Conservation (phyloP, 1,284 basidiomycete species). For the Mycosarcoma maydis region DNA sequence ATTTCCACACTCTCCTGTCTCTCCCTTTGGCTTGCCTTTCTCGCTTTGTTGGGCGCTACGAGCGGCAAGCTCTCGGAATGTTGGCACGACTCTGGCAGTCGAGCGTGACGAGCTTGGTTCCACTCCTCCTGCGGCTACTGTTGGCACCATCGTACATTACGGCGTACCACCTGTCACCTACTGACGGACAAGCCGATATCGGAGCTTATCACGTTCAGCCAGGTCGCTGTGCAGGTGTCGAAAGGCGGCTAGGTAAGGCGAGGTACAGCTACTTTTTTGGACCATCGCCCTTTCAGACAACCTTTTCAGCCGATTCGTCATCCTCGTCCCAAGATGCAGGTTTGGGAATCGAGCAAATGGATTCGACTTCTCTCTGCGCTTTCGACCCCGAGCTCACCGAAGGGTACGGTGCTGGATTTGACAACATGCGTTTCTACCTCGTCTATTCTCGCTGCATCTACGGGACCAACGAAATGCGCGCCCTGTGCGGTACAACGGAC, state of each 20-base stretch:
- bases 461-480: constrained; percentile 21
- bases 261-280: constrained; percentile 20
- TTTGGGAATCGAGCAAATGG: constrained; percentile 7
- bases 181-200: constrained; percentile 22
- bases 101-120: not conserved
- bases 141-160: not conserved
- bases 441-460: constrained; percentile 26
- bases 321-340: not conserved
- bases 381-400: constrained; percentile 22
- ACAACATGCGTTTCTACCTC: constrained; percentile 20
- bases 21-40: no score
- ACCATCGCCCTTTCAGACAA: constrained; percentile 8
- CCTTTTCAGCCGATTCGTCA: constrained; percentile 4
- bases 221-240: constrained; percentile 22
- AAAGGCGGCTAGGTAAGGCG: constrained; percentile 8
- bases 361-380: constrained; percentile 22
- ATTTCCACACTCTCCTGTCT: no score
- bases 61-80: not conserved
- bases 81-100: not conserved
- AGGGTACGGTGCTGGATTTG: constrained; percentile 26
- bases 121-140: not conserved
- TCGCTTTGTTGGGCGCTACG: not conserved
- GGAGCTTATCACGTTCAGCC: constrained; percentile 38
- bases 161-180: constrained; percentile 15
- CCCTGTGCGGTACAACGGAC: constrained; percentile 16